Conservation (phyloP, 202 grass and related monocot species). For the Cymbopogon flexuosus region DNA sequence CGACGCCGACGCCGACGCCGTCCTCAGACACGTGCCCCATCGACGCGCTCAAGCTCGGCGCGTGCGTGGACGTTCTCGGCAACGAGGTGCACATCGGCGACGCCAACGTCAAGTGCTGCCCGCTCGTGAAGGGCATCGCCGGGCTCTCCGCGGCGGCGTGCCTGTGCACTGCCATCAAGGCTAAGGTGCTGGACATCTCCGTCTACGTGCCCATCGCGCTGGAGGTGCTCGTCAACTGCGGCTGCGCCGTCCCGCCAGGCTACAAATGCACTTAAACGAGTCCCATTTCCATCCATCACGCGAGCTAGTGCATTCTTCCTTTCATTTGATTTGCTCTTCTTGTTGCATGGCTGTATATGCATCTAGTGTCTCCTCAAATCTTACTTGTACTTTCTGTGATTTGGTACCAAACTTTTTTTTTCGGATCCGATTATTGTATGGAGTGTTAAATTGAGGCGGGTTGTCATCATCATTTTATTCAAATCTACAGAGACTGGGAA, state of each 20-base stretch:
- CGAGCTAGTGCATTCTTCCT: neutral
- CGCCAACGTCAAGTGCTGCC: slow-evolving; percentile 66
- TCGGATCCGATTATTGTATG: neutral
- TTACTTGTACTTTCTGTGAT: slow-evolving; percentile 14
- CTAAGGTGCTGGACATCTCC: slow-evolving; percentile 57
- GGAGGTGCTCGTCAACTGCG: slow-evolving; percentile 65
- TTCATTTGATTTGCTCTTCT: slow-evolving; percentile 3
- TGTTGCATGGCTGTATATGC: slow-evolving; percentile 41
- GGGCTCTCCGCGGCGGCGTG: slow-evolving; percentile 61
- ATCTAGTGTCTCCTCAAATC: neutral
- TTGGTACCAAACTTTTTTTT: neutral
- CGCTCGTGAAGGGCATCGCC: slow-evolving; percentile 43
- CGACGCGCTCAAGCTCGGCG: slow-evolving; percentile 74
- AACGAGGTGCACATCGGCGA: slow-evolving; percentile 57
- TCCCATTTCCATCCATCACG: neutral
- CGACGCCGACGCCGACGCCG: neutral
- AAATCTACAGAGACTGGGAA: neutral
- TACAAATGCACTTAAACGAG: slow-evolving; percentile 58
- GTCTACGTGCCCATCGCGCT: slow-evolving; percentile 65
- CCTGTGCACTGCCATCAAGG: slow-evolving; percentile 87
- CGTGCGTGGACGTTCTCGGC: slow-evolving; percentile 61
- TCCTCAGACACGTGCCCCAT: slow-evolving; percentile 51
- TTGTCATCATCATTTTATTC: neutral
- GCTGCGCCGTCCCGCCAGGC: slow-evolving; percentile 55
- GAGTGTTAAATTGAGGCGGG: neutral